Percentiles rank a stretch among this genome's conserved stretches.
Conservation (phyloP, 78 protist genomes). For the Speleostelium caveatum region DNA sequence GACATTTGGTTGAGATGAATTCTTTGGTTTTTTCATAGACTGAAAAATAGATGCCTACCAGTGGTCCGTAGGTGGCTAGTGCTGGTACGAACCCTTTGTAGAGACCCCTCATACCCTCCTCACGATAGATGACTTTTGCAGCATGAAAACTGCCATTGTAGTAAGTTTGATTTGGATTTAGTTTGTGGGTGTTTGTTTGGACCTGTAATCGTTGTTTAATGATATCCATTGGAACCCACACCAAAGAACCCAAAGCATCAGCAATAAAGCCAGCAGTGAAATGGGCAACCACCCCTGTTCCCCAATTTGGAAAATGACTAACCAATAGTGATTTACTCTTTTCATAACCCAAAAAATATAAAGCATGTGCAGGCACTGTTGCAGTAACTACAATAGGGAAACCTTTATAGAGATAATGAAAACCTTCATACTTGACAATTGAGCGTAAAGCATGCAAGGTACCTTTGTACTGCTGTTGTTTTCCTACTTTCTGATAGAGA, state of each 20-base stretch:
- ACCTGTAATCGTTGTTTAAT: slow-evolving; percentile 79
- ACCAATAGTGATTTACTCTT: slow-evolving; percentile 23
- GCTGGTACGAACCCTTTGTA: slow-evolving; percentile 80
- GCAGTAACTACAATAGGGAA: slow-evolving; percentile 74
- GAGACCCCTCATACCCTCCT: slow-evolving; percentile 72
- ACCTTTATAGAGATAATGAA: slow-evolving; percentile 64
- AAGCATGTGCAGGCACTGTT: slow-evolving; percentile 86
- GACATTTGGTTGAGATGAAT: not conserved
- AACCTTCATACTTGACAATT: slow-evolving; percentile 63
- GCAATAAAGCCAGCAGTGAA: slow-evolving; percentile 62
- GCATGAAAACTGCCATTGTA: slow-evolving; percentile 76
- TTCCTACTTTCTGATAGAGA: slow-evolving; percentile 79
- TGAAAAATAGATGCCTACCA: slow-evolving; percentile 76
- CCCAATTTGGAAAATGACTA: not conserved
- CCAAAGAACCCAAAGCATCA: slow-evolving; percentile 71
- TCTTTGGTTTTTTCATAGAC: slow-evolving; percentile 68
- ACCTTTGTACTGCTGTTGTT: slow-evolving; percentile 61
- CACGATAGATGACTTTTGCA: slow-evolving; percentile 15
- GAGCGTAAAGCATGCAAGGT: slow-evolving; percentile 57
- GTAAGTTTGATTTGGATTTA: slow-evolving; percentile 46
- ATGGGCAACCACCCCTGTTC: slow-evolving; percentile 30
- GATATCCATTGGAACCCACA: slow-evolving; percentile 86
- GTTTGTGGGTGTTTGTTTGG: slow-evolving; percentile 30
- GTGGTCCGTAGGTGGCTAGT: slow-evolving; percentile 68
- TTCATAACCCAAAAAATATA: slow-evolving; percentile 83